A percentile compares a stretch with the other conserved stretches of the same genome.
These are phyloP conservation scores for Lachancea waltii DNA, from an alignment of 805 yeast species.

Conservation along the genomic window DNA sequence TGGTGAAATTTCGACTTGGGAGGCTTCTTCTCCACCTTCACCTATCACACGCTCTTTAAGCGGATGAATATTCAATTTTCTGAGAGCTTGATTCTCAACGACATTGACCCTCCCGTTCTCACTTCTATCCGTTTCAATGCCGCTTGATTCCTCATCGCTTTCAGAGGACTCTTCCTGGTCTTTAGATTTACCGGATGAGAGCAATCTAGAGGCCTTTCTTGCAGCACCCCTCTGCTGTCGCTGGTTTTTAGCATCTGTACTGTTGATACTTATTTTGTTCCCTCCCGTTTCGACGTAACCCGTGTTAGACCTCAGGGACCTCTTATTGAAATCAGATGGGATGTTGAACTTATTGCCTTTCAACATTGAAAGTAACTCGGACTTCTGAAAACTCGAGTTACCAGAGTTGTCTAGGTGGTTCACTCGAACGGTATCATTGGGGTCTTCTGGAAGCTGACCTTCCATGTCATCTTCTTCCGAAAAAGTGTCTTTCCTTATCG, in stretches of 20 bases:
- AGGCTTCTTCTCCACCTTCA: background rate
- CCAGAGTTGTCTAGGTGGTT: constrained; percentile 12
- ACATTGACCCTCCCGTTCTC: constrained; percentile 14
- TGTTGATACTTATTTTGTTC: constrained; percentile 27
- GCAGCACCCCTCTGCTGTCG: constrained; percentile 29
- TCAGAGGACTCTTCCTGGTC: constrained; percentile 7
- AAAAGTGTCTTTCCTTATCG: constrained; percentile 20
- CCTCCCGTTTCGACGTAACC: constrained; percentile 26
- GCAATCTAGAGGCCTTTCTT: constrained; percentile 25
- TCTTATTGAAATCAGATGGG: constrained; percentile 11
- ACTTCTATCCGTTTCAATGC: constrained; percentile 17
- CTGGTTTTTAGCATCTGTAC: constrained; percentile 27
- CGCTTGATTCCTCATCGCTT: constrained; percentile 10
- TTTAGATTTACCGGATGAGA: constrained; percentile 16
- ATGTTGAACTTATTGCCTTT: constrained; percentile 19
- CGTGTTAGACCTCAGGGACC: constrained; percentile 14
- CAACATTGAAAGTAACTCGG: constrained; percentile 24
- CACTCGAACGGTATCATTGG: constrained; percentile 16
- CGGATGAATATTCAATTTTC: constrained; percentile 19
- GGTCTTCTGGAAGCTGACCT: constrained; percentile 12
- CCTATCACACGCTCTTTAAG: constrained; percentile 14
- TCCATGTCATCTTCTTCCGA: constrained; percentile 17
- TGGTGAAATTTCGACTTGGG: too few species aligned
- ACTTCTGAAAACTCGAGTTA: constrained; percentile 25
- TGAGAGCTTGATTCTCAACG: constrained; percentile 14